Evolutionary conservation across 1,284 basidiomycete genomes (phyloP).

Genomic region (Ceratobasidium sp.): DNA sequence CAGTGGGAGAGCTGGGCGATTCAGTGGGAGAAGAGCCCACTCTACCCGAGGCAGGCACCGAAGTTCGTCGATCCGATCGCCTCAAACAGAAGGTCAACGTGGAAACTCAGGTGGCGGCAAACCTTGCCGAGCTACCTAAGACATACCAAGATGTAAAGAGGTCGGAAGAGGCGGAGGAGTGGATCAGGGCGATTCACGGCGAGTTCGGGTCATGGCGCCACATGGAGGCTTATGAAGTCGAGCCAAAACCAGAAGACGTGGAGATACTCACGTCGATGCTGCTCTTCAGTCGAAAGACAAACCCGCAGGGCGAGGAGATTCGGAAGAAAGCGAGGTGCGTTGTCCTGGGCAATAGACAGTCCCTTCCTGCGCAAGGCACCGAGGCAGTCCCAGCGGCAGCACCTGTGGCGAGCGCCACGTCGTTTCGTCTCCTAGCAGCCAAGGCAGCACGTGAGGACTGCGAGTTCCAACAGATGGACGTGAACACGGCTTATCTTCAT

Average conservation of each 20-base stretch:
- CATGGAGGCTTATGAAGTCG: too few relatives aligned
- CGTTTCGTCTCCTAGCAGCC: conserved; percentile 59
- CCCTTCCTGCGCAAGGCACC: conserved; percentile 60
- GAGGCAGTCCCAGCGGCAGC: conserved; percentile 59
- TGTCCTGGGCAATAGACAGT: conserved; percentile 63
- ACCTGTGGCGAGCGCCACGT: conserved; percentile 57
- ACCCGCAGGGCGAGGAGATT: conserved; percentile 55
- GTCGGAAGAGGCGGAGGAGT: too few relatives aligned
- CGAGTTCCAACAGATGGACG: conserved; percentile 62
- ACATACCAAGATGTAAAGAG: too few relatives aligned
- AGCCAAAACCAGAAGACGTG: not conserved
- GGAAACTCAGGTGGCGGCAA: conserved; percentile 20
- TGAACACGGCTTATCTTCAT: conserved; percentile 60
- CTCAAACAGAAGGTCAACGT: not conserved
- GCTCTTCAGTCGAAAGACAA: conserved; percentile 55
- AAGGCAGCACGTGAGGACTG: conserved; percentile 58
- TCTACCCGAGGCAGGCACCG: too few relatives aligned
- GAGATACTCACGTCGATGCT: not conserved
- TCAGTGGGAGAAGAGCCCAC: conserved; percentile 17
- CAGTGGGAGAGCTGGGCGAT: not conserved
- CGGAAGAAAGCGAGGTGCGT: conserved; percentile 61
- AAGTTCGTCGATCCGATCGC: not conserved
- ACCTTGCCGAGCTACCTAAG: too few relatives aligned
- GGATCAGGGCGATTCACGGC: not conserved
- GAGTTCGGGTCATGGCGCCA: not conserved